Percentiles rank a stretch among this genome's conserved stretches.
These are phyloP conservation scores for Saururus chinensis DNA, from an alignment of 164 flowering plant species.

Conservation along the genomic window DNA sequence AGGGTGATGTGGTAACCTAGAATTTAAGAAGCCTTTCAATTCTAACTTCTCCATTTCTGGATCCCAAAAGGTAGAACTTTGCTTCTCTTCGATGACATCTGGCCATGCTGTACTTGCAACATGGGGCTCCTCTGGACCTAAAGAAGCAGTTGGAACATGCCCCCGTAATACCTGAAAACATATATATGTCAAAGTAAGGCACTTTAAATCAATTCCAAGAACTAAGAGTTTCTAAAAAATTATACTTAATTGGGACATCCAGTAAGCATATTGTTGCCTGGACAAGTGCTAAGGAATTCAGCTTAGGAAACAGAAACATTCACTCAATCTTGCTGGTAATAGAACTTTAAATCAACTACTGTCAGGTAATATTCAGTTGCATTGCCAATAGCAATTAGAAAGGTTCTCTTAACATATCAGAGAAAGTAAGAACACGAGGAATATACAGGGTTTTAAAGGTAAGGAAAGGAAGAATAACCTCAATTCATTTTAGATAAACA, in stretches of 20 bases:
- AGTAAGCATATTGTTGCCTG: neutral
- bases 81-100: slow-evolving; percentile 62
- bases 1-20: slow-evolving; percentile 86
- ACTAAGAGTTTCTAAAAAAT: neutral
- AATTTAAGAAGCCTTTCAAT: slow-evolving; percentile 47
- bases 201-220: neutral
- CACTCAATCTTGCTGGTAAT: too few relatives aligned
- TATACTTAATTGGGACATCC: too few relatives aligned
- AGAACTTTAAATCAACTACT: too few relatives aligned
- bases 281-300: too few relatives aligned
- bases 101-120: slow-evolving; percentile 86
- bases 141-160: slow-evolving; percentile 48
- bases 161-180: slow-evolving; percentile 27
- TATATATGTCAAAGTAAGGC: neutral
- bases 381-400: neutral
- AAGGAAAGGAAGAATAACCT: neutral
- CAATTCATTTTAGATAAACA: too few relatives aligned
- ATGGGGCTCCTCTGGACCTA: slow-evolving; percentile 99
- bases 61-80: slow-evolving; percentile 35
- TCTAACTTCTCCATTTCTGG: slow-evolving; percentile 34
- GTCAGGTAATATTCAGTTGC: too few relatives aligned
- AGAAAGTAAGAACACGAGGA: neutral
- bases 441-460: neutral
- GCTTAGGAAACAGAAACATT: too few relatives aligned
- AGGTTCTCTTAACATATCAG: neutral